Conservation (phyloP, 2,329 filamentous ascomycete species). For the Stagonosporopsis tanaceti region DNA sequence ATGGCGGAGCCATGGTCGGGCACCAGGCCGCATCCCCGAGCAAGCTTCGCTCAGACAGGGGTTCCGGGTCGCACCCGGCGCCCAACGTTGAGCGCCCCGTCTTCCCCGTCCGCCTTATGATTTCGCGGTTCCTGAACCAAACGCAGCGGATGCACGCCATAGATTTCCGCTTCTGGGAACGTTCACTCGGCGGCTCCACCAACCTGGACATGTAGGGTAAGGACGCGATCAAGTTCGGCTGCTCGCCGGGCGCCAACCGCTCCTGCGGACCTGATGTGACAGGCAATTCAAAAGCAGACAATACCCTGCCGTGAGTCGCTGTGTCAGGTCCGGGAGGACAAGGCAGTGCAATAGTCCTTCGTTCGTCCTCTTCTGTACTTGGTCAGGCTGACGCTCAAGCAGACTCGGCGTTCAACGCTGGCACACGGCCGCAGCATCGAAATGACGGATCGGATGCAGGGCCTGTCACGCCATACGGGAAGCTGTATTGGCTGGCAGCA, state of each 20-base stretch:
- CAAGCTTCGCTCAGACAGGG: slow-evolving; percentile 22
- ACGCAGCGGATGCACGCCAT: slow-evolving; percentile 31
- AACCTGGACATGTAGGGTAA: slow-evolving; percentile 20
- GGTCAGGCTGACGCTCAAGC: slow-evolving; percentile 9
- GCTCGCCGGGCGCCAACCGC: slow-evolving; percentile 8
- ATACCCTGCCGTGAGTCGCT: background rate
- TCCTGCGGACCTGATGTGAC: slow-evolving; percentile 17
- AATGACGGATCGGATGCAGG: slow-evolving; percentile 8
- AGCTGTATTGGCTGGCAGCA: slow-evolving; percentile 19
- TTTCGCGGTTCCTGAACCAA: slow-evolving; percentile 27
- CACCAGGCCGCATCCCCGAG: slow-evolving; percentile 17
- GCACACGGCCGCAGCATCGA: background rate
- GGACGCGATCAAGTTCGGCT: slow-evolving; percentile 11
- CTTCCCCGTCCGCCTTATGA: slow-evolving; percentile 40
- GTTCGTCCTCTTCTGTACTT: slow-evolving; percentile 9
- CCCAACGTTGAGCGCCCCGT: slow-evolving; percentile 29
- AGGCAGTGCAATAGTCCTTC: slow-evolving; percentile 19
- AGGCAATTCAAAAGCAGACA: slow-evolving; percentile 13
- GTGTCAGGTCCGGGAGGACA: slow-evolving; percentile 8
- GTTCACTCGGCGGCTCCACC: slow-evolving; percentile 32
- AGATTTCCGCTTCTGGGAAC: slow-evolving; percentile 27
- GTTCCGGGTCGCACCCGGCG: slow-evolving; percentile 21
- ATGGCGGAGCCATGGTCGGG: slow-evolving; percentile 16
- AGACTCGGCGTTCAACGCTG: slow-evolving; percentile 8
- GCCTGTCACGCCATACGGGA: slow-evolving; percentile 14